Conservation (phyloP, 2,329 filamentous ascomycete species). For the Paraphoma chrysanthemicola region DNA sequence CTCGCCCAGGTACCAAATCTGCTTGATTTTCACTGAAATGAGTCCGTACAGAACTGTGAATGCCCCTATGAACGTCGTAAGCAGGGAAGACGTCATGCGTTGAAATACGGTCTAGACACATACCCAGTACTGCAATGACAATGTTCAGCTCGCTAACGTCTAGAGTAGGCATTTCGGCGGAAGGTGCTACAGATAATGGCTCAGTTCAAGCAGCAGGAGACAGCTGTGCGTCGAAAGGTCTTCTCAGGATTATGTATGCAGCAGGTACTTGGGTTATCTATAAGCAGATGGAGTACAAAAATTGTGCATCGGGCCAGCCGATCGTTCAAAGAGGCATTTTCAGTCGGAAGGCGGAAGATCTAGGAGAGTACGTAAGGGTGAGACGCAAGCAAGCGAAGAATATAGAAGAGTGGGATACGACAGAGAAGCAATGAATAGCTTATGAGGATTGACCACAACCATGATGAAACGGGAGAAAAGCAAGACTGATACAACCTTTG, state of each 20-base stretch:
- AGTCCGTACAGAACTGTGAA: constrained; percentile 60
- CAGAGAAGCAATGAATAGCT: background rate
- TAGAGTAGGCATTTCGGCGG: constrained; percentile 53
- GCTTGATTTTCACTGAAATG: constrained; percentile 61
- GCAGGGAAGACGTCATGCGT: background rate
- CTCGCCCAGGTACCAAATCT: constrained; percentile 62
- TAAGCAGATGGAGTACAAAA: background rate
- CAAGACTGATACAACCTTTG: constrained; percentile 9
- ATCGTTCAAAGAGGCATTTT: constrained; percentile 3
- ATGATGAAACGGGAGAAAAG: constrained; percentile 6
- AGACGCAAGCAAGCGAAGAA: background rate
- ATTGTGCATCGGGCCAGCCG: constrained; percentile 8
- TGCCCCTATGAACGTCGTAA: constrained; percentile 40
- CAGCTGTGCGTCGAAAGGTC: background rate
- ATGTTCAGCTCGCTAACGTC: constrained; percentile 62
- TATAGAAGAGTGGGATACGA: too few species aligned
- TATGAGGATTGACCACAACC: background rate
- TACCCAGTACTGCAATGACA: constrained; percentile 57
- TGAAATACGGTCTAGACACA: constrained; percentile 12
- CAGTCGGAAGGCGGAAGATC: background rate
- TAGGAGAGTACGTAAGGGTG: background rate
- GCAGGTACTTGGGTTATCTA: background rate
- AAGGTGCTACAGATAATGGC: background rate
- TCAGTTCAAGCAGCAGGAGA: background rate
- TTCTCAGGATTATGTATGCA: background rate